Evolutionary conservation across 2,329 filamentous ascomycete genomes (phyloP), one percentile per base, ranked within the genome.

Genomic region (Diaporthe nobilis): DNA sequence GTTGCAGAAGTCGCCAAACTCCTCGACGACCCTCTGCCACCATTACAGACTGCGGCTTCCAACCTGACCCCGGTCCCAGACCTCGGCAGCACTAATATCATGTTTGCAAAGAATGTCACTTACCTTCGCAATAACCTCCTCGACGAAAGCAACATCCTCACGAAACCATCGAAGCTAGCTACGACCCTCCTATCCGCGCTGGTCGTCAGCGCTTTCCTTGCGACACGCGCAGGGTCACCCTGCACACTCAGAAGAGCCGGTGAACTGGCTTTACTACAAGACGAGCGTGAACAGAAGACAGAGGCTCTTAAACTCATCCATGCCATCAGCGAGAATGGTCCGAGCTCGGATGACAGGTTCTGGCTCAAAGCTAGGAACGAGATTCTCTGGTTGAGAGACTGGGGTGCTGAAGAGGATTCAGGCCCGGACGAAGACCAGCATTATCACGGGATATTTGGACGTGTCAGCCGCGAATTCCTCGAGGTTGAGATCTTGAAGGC

Each of bases 401-500:
- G 94, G 94, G 92, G 92, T 47, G 87, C 88, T 34, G 86, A 89
- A 76, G 84, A 89, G 72, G 80, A 83, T 75, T 78, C 82, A 34
- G 76, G 68, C 42, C 78, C 78, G 28, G 75, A 74, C 3, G 55
- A 78, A 4, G 78, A 79, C n/a, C 71, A 77, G 28, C 81, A 80
- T 28, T 85, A 84, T 37, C 85, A 85, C 51, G 90, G 92, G 31
- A 85, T 91, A 13, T 88, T 93, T 76, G 91, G 92, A 1, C 89
- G 88, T 77, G 85, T 97, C 4, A 84, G 89, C 20, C 87, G 85
- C 72, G 88, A 90, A 8, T 89, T 89, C 13, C 85, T 96, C 22
- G 94, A 97, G 82, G 87, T 88, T 2, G 93, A 95, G 81, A 88
- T 96, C 65, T 84, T 97, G 42, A 94, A 92, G 80, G 88, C 90